phyloP scores from a whole-genome alignment of 2,329 filamentous ascomycete genomes.

The Fusarium fracticaudum region DNA sequence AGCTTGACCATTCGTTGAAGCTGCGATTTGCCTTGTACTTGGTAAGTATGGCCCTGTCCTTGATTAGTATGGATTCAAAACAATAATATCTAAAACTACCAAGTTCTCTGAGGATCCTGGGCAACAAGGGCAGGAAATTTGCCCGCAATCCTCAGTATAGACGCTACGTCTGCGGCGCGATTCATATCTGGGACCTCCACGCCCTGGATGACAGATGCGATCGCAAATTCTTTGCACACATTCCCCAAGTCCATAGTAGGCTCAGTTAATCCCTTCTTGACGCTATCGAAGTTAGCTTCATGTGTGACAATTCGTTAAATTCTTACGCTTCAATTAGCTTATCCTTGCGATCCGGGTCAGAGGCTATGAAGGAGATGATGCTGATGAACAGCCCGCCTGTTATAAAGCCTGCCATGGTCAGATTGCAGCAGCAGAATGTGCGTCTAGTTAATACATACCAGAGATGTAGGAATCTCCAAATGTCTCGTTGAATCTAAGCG shows the following conservation, averaged over 20 bases:
- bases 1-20: not conserved
- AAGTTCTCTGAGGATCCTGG: not conserved
- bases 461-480: conserved; percentile 10
- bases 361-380: not conserved
- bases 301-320: rapidly evolving
- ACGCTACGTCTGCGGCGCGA: not conserved
- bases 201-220: not conserved
- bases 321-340: not conserved
- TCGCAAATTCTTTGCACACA: not conserved
- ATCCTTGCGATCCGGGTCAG: not conserved
- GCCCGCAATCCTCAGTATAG: not conserved
- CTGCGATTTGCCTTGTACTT: not conserved
- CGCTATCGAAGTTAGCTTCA: not conserved
- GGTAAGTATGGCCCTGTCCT: not conserved
- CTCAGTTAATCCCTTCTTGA: not conserved
- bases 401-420: not conserved
- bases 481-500: not conserved
- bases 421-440: rapidly evolving
- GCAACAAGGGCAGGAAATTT: not conserved
- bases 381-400: conserved; percentile 3
- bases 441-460: not conserved
- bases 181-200: not conserved
- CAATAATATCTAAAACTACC: rapidly evolving
- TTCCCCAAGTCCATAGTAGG: not conserved
- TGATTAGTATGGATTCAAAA: rapidly evolving